Evolutionary conservation across 2,329 filamentous ascomycete genomes (phyloP), one percentile per base, ranked within the genome.

Genomic region (Aspergillus neotritici): DNA sequence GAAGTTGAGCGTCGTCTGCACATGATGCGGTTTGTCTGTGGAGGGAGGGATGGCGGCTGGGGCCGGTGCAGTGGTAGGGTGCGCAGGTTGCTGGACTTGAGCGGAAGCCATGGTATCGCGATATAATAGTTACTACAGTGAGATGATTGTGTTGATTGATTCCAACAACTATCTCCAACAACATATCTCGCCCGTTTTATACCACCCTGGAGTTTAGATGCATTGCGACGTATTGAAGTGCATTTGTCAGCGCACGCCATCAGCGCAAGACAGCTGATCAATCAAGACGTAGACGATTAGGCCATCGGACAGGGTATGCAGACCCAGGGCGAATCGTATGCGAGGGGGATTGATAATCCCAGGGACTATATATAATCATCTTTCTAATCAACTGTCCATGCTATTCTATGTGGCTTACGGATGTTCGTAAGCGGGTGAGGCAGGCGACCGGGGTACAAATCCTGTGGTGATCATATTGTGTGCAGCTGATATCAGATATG

Each of bases 1-100:
- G 56, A 73, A 75, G 48, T 74, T 73, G 36, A 75, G 63, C 3
- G 61, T 67, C 15, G 71, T 68, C 41, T 66, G 63, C 44, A 72
- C 67, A 43, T 63, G 57, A 34, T 60, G 60, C 4, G 56, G 59
- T 5, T 53, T 54, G 4, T 61, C 54, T 4, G 45, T 31, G n/a
- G 53, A 28, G 3, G 47, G 47, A 1, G 52, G 36, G 7, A 41
- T 3, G 9, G 34, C 3, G 7, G 9, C 2, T 38, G 15, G 17
- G 53, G 41, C 10, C 48, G 12, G 41, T 41, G 8, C 42, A 42
- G 21, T 44, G 39, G 13, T 43, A 34, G 13, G 51, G 28, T 6
- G 42, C 37, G 7, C 48, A 47, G 52, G 48, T 10, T 51, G 37
- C 32, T 62, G 55, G 36, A 65, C 55, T 41, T 57, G 55, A 38